Conservation (phyloP, 805 yeast genomes). For the Komagataella ulmi region DNA sequence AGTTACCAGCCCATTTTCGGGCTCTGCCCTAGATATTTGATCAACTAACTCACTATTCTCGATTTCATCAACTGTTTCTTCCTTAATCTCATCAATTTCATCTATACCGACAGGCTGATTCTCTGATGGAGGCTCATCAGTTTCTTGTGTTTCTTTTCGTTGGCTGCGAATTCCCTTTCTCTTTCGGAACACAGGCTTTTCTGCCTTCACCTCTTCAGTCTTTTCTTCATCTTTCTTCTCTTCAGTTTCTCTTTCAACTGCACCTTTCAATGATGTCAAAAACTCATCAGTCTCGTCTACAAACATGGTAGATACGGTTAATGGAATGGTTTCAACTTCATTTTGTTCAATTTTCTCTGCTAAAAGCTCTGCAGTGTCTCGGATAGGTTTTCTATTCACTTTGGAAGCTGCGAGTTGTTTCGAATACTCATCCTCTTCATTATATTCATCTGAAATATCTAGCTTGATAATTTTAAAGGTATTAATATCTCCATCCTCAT, state of each 20-base stretch:
- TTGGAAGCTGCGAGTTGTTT: slow-evolving; percentile 14
- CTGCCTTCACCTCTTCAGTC: slow-evolving; percentile 15
- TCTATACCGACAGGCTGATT: not conserved
- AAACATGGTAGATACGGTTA: slow-evolving; percentile 8
- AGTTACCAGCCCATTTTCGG: not conserved
- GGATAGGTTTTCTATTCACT: slow-evolving; percentile 15
- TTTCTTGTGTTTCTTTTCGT: slow-evolving; percentile 13
- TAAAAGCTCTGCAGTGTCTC: slow-evolving; percentile 7
- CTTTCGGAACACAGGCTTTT: not conserved
- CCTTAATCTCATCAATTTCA: slow-evolving; percentile 13
- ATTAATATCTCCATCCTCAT: slow-evolving; percentile 7
- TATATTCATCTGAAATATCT: slow-evolving; percentile 10
- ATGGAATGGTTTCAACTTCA: not conserved
- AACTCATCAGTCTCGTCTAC: slow-evolving; percentile 24
- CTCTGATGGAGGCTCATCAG: slow-evolving; percentile 6
- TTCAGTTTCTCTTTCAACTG: slow-evolving; percentile 3
- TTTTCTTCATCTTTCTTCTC: slow-evolving; percentile 10
- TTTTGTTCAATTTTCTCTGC: not conserved
- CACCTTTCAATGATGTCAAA: slow-evolving; percentile 12
- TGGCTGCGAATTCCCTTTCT: not conserved
- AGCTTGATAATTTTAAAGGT: slow-evolving; percentile 11
- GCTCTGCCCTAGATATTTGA: not conserved
- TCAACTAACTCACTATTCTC: not conserved
- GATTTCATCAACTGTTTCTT: not conserved
- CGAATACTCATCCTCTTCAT: slow-evolving; percentile 13